Evolutionary conservation across 2,329 filamentous ascomycete genomes (phyloP), one percentile per base, ranked within the genome.

Genomic region (Colletotrichum karsti): DNA sequence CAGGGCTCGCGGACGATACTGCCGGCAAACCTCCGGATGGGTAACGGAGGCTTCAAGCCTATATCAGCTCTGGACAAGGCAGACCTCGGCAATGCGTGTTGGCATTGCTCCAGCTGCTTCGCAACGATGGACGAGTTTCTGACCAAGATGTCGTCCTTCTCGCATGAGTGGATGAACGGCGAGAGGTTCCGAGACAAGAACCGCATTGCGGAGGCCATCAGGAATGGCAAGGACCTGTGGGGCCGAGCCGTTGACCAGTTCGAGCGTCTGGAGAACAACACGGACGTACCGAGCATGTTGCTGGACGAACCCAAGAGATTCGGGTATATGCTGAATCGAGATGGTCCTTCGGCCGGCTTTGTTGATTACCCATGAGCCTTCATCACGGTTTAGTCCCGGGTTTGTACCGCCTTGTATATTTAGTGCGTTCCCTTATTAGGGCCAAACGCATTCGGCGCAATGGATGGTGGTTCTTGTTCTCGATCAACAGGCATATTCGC

Each of bases 81-180:
- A 2, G 77, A 77, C 37, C 73, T 81, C 1, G 70, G 81, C 2
- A 78, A 87, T 71, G 85, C 87, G 0, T 84, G 79, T 1, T 91
- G 89, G 89, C 88, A 91, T 75, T 91, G 88, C 79, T 88, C 85
- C 54, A 86, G 82, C 63, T 91, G 89, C 78, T 90, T 90, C 73
- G 77, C 81, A 15, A 90, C 86, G 0, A 76, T 91, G 15, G 80
- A 80, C 3, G 84, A 89, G 74, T 80, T 90, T 70, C 77, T 87
- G 51, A 83, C 81, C 69, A 90, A 90, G 76, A 83, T 90, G 76
- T 71, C 74, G 20, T 77, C 77, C 61, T 85, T 84, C 70, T 82
- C 79, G 28, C 82, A 85, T 62, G 55, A 66, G 8, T 83, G 79
- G 75, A 83, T 85, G 79, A 89, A 90, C 70, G 79, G 79, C 18